Percentiles rank a stretch among this genome's conserved stretches.
These are phyloP conservation scores for Astrothelium subdiscretum DNA, from an alignment of 495 filamentous ascomycete genomes.

Conservation along the genomic window DNA sequence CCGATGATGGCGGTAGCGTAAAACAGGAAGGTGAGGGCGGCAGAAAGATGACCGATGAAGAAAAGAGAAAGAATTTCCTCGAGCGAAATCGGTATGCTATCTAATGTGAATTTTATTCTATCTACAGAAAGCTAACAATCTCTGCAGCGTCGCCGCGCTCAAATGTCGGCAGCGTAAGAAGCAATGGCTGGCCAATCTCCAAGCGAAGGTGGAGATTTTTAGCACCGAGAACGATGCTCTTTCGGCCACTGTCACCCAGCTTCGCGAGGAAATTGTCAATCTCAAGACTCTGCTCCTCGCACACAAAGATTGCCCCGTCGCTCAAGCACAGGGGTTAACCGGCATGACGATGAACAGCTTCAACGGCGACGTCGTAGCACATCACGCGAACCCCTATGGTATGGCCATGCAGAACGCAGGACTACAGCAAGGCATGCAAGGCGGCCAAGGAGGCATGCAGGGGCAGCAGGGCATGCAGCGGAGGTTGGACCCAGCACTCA, in stretches of 20 bases:
- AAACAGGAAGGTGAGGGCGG: constrained; percentile 36
- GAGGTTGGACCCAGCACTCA: constrained; percentile 2
- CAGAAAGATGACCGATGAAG: constrained; percentile 98
- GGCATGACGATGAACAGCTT: constrained; percentile 55
- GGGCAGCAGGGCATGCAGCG: constrained; percentile 11
- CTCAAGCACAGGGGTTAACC: constrained; percentile 72
- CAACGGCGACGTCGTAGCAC: constrained; percentile 32
- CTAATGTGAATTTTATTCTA: not conserved
- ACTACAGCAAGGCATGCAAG: not conserved
- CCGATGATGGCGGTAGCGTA: constrained; percentile 39
- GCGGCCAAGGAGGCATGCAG: not conserved
- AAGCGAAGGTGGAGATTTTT: constrained; percentile 88
- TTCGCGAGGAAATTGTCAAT: constrained; percentile 90
- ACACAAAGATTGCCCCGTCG: constrained; percentile 93
- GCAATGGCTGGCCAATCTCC: constrained; percentile 94
- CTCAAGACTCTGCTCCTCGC: constrained; percentile 87
- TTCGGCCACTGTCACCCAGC: constrained; percentile 63
- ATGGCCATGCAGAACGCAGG: constrained; percentile 40
- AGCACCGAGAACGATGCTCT: constrained; percentile 83
- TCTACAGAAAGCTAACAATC: not conserved
- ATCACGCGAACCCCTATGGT: constrained; percentile 58
- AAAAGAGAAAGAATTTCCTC: constrained; percentile 96
- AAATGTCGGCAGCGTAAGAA: constrained; percentile 98
- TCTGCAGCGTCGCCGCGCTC: constrained; percentile 75
- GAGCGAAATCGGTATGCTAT: constrained; percentile 81